Conservation (phyloP, 2,329 filamentous ascomycete species). For the Beauveria sp. region DNA sequence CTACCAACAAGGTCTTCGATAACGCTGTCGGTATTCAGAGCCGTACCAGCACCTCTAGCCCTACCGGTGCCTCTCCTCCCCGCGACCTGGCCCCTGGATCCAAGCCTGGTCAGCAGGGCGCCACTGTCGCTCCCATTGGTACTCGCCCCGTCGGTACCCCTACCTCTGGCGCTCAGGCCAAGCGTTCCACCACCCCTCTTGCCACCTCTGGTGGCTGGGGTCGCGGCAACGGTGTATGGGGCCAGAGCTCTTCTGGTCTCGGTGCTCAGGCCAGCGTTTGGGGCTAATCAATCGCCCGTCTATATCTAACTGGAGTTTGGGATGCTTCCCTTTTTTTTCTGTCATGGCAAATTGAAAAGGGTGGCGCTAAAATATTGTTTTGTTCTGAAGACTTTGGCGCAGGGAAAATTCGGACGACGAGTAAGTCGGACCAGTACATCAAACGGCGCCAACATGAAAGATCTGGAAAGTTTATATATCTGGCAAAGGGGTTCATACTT, state of each 20-base stretch:
- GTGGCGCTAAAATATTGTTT: background rate
- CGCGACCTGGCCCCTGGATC: slow-evolving; percentile 49
- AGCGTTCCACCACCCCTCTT: slow-evolving; percentile 81
- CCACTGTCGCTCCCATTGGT: slow-evolving; percentile 82
- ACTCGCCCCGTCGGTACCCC: slow-evolving; percentile 66
- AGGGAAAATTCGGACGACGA: background rate
- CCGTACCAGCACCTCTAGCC: slow-evolving; percentile 80
- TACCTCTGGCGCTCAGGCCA: slow-evolving; percentile 44
- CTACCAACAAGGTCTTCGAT: slow-evolving; percentile 53
- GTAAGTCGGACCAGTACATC: background rate
- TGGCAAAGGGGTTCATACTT: slow-evolving; percentile 3
- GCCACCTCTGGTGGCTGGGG: slow-evolving; percentile 86
- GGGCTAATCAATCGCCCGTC: slow-evolving; percentile 51
- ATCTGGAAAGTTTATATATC: slow-evolving; percentile 1
- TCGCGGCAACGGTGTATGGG: slow-evolving; percentile 76
- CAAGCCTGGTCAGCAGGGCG: slow-evolving; percentile 47
- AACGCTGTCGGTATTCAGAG: slow-evolving; percentile 49
- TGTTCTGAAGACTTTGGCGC: slow-evolving; percentile 5
- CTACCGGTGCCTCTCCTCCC: slow-evolving; percentile 68
- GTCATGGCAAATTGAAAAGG: background rate
- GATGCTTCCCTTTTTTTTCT: slow-evolving; percentile 15
- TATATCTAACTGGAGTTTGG: background rate
- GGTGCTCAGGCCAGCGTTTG: slow-evolving; percentile 90
- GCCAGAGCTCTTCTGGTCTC: slow-evolving; percentile 69
- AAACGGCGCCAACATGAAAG: background rate